Evolutionary conservation across 208 protist species (phyloP), one percentile per base, ranked within the genome.

Genomic region (Trypanosoma vivax): DNA sequence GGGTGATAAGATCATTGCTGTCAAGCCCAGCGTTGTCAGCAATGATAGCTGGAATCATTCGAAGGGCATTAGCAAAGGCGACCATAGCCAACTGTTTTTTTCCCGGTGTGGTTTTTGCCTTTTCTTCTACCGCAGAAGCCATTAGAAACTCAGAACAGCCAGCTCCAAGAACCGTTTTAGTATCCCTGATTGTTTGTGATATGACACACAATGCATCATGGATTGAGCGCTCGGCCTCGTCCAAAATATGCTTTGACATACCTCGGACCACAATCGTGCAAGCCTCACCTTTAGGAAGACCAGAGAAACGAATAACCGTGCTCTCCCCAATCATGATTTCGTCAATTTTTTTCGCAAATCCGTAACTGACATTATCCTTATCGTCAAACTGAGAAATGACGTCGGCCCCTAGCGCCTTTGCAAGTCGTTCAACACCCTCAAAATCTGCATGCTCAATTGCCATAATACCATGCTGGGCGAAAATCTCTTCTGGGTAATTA

Each of bases 401-500:
- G 50, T 99, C 98, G 13, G 87, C 96, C 25, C 92, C 96, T 16
- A 97, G 77, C n/a, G 97, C 96, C 37, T 95, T 82, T 6, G 96
- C 90, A 31, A 98, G 79, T 46, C 92, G 80, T 69, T 98, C 95
- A 57, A 97, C 90, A 41, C 97, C 98, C 16, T 99, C 97, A 78
- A 99, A 99, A 65, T 99, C 98, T 11, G 98, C 98, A 71, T 99
- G 98, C 65, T 99, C 98, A 65, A 99, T 99, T 2, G 96, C 84
- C 83, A 98, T 97, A 51, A 99, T 83, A 30, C 88, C 88, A 65
- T 86, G 59, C 41, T 98, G 90, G 9, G 96, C 93, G 70, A 99
- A 99, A 37, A 98, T 90, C 70, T 99, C 96, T 75, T 99, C 97
- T 16, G 99, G 98, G 60, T 99, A 96, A 79, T 99, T 98, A 83